Base-by-base conservation (phyloP, 306 rosid species). In the Pyrus communis region DNA sequence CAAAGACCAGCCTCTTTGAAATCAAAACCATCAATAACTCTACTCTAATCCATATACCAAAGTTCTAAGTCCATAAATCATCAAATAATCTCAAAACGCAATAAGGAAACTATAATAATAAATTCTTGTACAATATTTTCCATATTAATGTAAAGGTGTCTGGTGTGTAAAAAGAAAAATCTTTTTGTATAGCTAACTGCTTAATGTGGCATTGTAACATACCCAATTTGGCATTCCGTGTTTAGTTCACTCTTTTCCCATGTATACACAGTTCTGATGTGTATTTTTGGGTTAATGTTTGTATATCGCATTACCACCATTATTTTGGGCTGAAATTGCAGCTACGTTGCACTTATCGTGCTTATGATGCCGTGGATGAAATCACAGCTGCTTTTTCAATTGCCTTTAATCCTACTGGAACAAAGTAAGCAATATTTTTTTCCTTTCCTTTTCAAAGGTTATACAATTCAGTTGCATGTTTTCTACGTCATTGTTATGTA, bases 291-390 rank as follows among this genome's bases (percentile, higher is more conserved):
- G 77, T 72, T 27, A 59, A 28, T 52, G 46, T 42, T 78, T 75
- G 28, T 73, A 69, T 77, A 28, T 30, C 22, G 60, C 70, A 45
- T 80, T 78, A 67, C 51, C 78, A 82, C 18, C 30, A 10, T 67
- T 77, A 45, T 70, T 65, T 58, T 77, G 52, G 68, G 45, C 80
- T 80, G 52, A 83, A 76, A 79, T 83, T 88, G 86, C 87, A 95
- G 98, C 80, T 92, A 58, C 98, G 98, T 11, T 92, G 98, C 76
- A 92, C 98, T 10, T 95, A 92, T 79, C 92, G 97, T 59, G 98
- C 98, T 63, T 95, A 92, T 82, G 98, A 95, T 84, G 93, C 93
- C 19, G 90, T 95, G 96, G 98, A 92, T 77, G 98, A 95, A 86
- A 92, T 95, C 40, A 83, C 93, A 31, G 88, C 97, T 76, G 98